Evolutionary conservation across 192 early-diverging fungal species (phyloP).

Genomic region (Gaertneriomyces semiglobifer): DNA sequence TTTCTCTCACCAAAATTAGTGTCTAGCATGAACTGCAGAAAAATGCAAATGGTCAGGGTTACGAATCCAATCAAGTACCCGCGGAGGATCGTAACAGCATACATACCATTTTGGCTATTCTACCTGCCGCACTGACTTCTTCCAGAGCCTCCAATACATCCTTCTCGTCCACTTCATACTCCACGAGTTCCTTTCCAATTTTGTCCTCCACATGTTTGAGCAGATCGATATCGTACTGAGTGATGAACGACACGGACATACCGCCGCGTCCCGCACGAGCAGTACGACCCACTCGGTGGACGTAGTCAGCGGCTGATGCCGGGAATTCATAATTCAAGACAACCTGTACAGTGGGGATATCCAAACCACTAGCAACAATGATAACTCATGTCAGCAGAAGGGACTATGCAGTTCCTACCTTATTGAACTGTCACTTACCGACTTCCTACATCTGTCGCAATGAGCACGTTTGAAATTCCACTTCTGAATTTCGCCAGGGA

Average conservation of each 20-base stretch:
- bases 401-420: not conserved
- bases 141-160: conserved; percentile 80
- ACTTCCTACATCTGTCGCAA: conserved; percentile 96
- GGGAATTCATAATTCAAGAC: conserved; percentile 97
- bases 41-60: conserved; percentile 5
- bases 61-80: conserved; percentile 8
- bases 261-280: conserved; percentile 92
- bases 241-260: conserved; percentile 79
- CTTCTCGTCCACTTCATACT: conserved; percentile 73
- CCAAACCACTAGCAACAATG: conserved; percentile 68
- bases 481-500: conserved; percentile 91
- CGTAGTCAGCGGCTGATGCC: conserved; percentile 91
- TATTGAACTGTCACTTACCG: conserved; percentile 40
- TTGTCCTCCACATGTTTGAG: conserved; percentile 87
- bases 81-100: not conserved
- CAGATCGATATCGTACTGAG: conserved; percentile 76
- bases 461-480: conserved; percentile 79
- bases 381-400: not conserved
- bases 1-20: conserved; percentile 57
- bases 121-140: conserved; percentile 82
- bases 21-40: conserved; percentile 48
- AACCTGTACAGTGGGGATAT: conserved; percentile 89
- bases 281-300: conserved; percentile 97
- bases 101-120: conserved; percentile 79
- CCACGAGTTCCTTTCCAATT: conserved; percentile 73